Evolutionary conservation across 805 yeast species (phyloP).

Genomic region (Candida patagonica): DNA sequence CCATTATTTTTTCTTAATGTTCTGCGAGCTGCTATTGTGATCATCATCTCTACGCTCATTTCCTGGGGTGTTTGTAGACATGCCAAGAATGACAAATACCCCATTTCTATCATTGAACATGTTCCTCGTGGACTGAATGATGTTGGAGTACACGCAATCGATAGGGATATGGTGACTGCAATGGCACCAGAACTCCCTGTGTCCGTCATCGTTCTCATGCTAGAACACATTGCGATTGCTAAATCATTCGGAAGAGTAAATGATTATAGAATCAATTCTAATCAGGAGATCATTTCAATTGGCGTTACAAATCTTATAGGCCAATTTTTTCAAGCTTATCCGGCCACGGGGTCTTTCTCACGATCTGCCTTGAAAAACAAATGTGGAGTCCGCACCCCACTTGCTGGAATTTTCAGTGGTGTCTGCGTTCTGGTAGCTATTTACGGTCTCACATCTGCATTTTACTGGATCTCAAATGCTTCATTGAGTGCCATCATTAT

Average conservation of each 20-base stretch:
- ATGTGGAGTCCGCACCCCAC: conserved; percentile 91
- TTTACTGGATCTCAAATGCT: conserved; percentile 86
- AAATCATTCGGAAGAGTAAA: conserved; percentile 90
- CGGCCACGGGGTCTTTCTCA: conserved; percentile 92
- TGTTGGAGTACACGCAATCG: conserved; percentile 63
- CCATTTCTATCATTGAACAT: conserved; percentile 56
- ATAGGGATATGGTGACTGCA: conserved; percentile 46
- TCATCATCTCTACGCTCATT: conserved; percentile 73
- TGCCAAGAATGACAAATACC: conserved; percentile 32
- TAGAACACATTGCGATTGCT: conserved; percentile 90
- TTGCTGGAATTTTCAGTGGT: conserved; percentile 88
- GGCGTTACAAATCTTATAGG: conserved; percentile 88
- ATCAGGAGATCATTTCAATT: conserved; percentile 89
- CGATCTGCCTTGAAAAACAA: conserved; percentile 91
- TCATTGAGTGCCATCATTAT: conserved; percentile 80
- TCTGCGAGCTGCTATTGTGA: conserved; percentile 71
- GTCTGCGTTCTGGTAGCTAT: conserved; percentile 79
- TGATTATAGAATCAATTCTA: conserved; percentile 83
- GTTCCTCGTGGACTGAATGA: conserved; percentile 79
- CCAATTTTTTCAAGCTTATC: conserved; percentile 87
- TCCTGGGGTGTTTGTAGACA: conserved; percentile 66
- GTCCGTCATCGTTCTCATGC: conserved; percentile 67
- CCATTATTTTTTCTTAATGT: conserved; percentile 64
- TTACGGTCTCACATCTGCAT: conserved; percentile 73
- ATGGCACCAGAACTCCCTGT: conserved; percentile 79